Base-by-base conservation (phyloP, 1,284 basidiomycete species). In the Ustilago loliicola region DNA sequence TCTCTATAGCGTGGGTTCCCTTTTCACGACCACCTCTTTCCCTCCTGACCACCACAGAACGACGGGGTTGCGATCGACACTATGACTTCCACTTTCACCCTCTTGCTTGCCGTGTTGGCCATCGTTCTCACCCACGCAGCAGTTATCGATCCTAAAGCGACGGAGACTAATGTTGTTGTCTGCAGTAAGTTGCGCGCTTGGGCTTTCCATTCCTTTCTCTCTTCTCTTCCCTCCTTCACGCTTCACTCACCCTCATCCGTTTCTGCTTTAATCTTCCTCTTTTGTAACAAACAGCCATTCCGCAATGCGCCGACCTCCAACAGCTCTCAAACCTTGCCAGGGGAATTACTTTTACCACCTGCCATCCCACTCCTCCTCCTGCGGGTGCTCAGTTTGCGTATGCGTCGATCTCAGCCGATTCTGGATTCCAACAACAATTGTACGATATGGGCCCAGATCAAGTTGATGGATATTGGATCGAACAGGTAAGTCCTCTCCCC, bases 151-250 rank as follows among this genome's bases (percentile, higher is more conserved):
- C 19, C 47, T 17, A 21, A 27, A 19, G 2, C n/a, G 13, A 17
- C 42, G 0, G 54, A 60, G 2, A 25, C 34, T 5, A 54, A 55
- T 25, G 21, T 71, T 21, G 68, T 62, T 6, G 68, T 71, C 3
- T 71, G 68, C 62, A 57, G 68, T 71, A 58, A 40, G 68, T 61
- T 15, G n/a, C n/a, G n/a, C n/a, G n/a, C n/a, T n/a, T n/a, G n/a
- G n/a, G n/a, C n/a, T n/a, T n/a, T n/a, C n/a, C n/a, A n/a, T n/a
- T n/a, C n/a, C n/a, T n/a, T n/a, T n/a, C n/a, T n/a, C 5, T n/a
- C 15, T 27, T 42, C 13, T 27, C 36, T 29, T 38, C 25, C 25
- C 32, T 36, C 13, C 42, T 21, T 45, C n/a, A 21, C 54, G n/a
- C n/a, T n/a, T n/a, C n/a, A n/a, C n/a, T n/a, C n/a, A n/a, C n/a